A percentile compares a stretch with the other conserved stretches of the same genome.
These are phyloP conservation scores for Sugiyamaella marilandica DNA, from an alignment of 805 yeast genomes.

Conservation along the genomic window DNA sequence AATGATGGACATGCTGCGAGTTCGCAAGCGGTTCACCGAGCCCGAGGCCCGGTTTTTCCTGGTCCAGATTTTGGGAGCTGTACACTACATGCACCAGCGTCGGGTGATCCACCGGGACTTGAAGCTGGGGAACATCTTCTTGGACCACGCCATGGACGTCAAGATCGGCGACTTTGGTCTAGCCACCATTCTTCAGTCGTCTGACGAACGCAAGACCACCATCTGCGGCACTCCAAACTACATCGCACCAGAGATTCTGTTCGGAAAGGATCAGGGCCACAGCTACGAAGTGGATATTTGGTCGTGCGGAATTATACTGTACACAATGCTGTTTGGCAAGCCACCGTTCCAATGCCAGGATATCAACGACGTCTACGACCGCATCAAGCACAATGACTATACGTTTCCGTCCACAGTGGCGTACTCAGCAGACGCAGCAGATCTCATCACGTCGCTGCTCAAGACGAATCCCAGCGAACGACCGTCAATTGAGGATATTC, in stretches of 20 bases:
- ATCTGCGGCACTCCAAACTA: slow-evolving; percentile 99
- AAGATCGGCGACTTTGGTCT: slow-evolving; percentile 97
- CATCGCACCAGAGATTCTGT: slow-evolving; percentile 95
- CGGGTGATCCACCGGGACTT: slow-evolving; percentile 94
- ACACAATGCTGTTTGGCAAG: slow-evolving; percentile 85
- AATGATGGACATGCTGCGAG: slow-evolving; percentile 83
- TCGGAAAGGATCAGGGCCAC: slow-evolving; percentile 81
- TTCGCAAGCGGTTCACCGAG: slow-evolving; percentile 79
- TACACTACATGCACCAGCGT: slow-evolving; percentile 85
- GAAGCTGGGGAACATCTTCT: slow-evolving; percentile 91
- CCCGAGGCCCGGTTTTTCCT: slow-evolving; percentile 87
- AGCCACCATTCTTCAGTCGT: slow-evolving; percentile 83
- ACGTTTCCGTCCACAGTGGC: slow-evolving; percentile 67
- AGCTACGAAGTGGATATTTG: slow-evolving; percentile 93
- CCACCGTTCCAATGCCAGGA: slow-evolving; percentile 98
- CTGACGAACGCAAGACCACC: slow-evolving; percentile 76
- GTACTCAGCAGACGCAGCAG: slow-evolving; percentile 67
- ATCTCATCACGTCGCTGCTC: slow-evolving; percentile 66
- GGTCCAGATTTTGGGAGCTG: slow-evolving; percentile 92
- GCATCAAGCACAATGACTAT: slow-evolving; percentile 80
- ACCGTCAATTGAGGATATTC: slow-evolving; percentile 73
- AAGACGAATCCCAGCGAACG: slow-evolving; percentile 74
- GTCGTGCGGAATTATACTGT: slow-evolving; percentile 97
- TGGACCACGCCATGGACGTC: slow-evolving; percentile 88
- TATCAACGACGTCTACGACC: slow-evolving; percentile 84